A percentile compares a stretch with the other conserved stretches of the same genome.
Evolutionary conservation across 2,329 filamentous ascomycete genomes (phyloP).

Genomic region (Cladosporium colombiae): DNA sequence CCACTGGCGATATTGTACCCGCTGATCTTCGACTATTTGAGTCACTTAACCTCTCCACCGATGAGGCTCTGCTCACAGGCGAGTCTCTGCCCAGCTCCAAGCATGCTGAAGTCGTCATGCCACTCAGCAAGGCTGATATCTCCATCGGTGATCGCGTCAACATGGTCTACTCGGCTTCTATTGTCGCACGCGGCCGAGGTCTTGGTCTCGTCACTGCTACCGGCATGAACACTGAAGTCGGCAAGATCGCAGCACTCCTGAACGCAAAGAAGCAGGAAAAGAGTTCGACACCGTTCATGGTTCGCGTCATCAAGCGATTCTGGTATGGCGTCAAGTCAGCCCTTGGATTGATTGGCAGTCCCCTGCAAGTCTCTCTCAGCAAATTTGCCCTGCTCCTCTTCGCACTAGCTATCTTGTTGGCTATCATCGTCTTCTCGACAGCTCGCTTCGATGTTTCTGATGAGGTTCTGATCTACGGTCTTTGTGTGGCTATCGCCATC

Average conservation of each 20-base stretch:
- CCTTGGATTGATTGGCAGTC: slow-evolving; percentile 60
- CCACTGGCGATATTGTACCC: slow-evolving; percentile 66
- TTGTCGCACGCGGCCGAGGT: slow-evolving; percentile 62
- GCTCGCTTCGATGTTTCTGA: slow-evolving; percentile 46
- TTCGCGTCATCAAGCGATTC: slow-evolving; percentile 11
- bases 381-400: slow-evolving; percentile 80
- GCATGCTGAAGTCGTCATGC: slow-evolving; percentile 27
- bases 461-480: slow-evolving; percentile 47
- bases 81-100: slow-evolving; percentile 57
- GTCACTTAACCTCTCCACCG: slow-evolving; percentile 72
- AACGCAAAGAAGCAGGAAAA: slow-evolving; percentile 31
- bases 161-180: slow-evolving; percentile 63
- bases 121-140: slow-evolving; percentile 31
- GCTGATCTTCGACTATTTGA: slow-evolving; percentile 62
- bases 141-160: slow-evolving; percentile 63
- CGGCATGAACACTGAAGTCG: slow-evolving; percentile 66
- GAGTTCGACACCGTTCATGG: slow-evolving; percentile 15
- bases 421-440: slow-evolving; percentile 65
- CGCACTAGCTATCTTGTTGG: slow-evolving; percentile 66
- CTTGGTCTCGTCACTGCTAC: slow-evolving; percentile 57
- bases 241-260: slow-evolving; percentile 56
- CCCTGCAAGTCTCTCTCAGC: slow-evolving; percentile 77
- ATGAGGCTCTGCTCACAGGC: slow-evolving; percentile 69
- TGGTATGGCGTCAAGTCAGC: slow-evolving; percentile 14
- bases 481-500: slow-evolving; percentile 46